These are phyloP conservation scores for Hymenoscyphus albidus DNA, from an alignment of 2,329 filamentous ascomycete species.

Conservation along the genomic window DNA sequence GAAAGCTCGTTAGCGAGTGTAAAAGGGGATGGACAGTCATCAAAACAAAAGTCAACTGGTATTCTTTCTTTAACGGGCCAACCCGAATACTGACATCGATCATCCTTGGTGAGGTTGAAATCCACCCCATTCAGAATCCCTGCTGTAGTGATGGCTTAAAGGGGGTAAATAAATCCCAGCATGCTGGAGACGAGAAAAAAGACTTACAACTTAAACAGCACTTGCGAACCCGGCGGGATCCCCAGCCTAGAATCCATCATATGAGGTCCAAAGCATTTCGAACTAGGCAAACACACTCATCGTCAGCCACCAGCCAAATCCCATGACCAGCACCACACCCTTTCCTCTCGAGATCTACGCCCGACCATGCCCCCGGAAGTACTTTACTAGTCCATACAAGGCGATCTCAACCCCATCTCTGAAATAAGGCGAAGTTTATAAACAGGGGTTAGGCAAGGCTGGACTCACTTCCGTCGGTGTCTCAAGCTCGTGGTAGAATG, in stretches of 20 bases:
- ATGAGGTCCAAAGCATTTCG: conserved; percentile 45
- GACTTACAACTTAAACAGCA: conserved; percentile 52
- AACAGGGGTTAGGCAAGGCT: neutral
- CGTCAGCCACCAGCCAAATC: conserved; percentile 3
- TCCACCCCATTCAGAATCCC: neutral
- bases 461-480: conserved; percentile 37
- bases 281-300: conserved; percentile 35
- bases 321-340: conserved; percentile 2
- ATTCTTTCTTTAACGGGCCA: neutral
- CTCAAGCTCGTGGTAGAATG: conserved; percentile 50
- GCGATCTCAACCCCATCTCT: neutral
- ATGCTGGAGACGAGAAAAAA: neutral
- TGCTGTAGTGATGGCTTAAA: neutral
- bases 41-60: neutral
- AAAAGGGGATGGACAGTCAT: neutral
- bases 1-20: neutral
- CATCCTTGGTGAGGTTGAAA: neutral
- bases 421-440: neutral
- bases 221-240: conserved; percentile 46
- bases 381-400: neutral
- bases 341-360: neutral
- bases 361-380: neutral
- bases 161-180: neutral
- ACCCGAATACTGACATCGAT: neutral
- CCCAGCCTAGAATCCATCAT: conserved; percentile 42